Percentiles rank a stretch among this genome's conserved stretches.
phyloP scores from a whole-genome alignment of 208 protist genomes.

The Phytomonas sp. region DNA sequence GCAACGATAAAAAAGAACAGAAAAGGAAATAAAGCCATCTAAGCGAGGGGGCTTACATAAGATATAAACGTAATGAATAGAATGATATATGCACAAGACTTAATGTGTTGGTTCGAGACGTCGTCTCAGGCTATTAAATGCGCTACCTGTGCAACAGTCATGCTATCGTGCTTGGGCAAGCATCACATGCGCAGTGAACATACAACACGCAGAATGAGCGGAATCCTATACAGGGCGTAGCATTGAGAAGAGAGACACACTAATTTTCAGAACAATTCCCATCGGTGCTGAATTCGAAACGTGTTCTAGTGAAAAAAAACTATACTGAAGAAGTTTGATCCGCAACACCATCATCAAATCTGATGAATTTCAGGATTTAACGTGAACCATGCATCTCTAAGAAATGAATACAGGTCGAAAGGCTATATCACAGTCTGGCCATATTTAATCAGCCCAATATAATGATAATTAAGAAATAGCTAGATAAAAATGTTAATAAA shows the following conservation, averaged over 20 bases:
- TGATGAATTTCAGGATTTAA: neutral
- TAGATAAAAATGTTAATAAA: neutral
- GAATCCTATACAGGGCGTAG: neutral
- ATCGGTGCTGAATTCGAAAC: neutral
- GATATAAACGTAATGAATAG: neutral
- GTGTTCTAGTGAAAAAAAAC: neutral
- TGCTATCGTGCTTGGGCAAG: neutral
- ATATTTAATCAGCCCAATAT: neutral
- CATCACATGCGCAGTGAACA: neutral
- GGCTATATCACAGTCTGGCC: neutral
- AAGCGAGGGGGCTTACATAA: constrained; percentile 4
- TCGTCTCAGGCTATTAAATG: neutral
- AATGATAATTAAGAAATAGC: neutral
- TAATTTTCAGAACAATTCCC: neutral
- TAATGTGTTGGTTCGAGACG: neutral
- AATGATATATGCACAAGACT: neutral
- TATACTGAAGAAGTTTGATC: neutral
- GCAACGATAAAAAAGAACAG: constrained; percentile 2
- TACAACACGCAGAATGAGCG: neutral
- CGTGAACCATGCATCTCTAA: neutral
- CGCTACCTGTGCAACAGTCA: neutral
- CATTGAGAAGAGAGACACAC: neutral
- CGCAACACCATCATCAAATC: neutral
- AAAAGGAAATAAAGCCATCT: constrained; percentile 7
- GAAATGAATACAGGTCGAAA: neutral